phyloP scores from a whole-genome alignment of 2,329 filamentous ascomycete genomes.

The Ploettnerulaceae sp. region DNA sequence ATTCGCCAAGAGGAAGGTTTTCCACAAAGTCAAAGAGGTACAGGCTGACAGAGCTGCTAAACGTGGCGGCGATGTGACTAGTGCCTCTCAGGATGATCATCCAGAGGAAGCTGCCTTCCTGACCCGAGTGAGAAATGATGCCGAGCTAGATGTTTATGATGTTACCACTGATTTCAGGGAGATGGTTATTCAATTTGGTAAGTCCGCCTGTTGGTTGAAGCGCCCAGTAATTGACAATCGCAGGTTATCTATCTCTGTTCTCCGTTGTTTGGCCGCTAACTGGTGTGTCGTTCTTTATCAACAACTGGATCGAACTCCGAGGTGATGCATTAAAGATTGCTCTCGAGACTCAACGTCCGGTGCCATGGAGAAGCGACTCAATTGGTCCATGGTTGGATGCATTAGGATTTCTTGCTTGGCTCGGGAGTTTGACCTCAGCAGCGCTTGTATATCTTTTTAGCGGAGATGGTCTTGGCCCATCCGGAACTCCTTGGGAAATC shows the following conservation, averaged over 20 bases:
- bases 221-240: conserved; percentile 26
- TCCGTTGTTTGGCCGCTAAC: conserved; percentile 95
- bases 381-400: conserved; percentile 91
- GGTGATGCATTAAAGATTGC: conserved; percentile 94
- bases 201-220: conserved; percentile 21
- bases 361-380: conserved; percentile 83
- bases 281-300: conserved; percentile 79
- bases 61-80: conserved; percentile 38
- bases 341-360: conserved; percentile 80
- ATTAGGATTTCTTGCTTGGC: conserved; percentile 86
- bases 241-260: conserved; percentile 85
- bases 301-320: conserved; percentile 94
- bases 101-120: conserved; percentile 79
- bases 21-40: conserved; percentile 74
- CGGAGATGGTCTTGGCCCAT: conserved; percentile 58
- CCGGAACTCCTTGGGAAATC: conserved; percentile 64
- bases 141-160: conserved; percentile 78
- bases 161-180: conserved; percentile 88
- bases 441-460: conserved; percentile 89
- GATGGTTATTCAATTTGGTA: conserved; percentile 79
- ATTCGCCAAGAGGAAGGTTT: conserved; percentile 72
- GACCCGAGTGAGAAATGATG: conserved; percentile 74
- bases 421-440: conserved; percentile 81
- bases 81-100: conserved; percentile 55
- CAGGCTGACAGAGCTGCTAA: conserved; percentile 57